A percentile compares a stretch with the other conserved stretches of the same genome.
Conservation (phyloP, 495 filamentous ascomycete species). For the Geoglossum glabrum region DNA sequence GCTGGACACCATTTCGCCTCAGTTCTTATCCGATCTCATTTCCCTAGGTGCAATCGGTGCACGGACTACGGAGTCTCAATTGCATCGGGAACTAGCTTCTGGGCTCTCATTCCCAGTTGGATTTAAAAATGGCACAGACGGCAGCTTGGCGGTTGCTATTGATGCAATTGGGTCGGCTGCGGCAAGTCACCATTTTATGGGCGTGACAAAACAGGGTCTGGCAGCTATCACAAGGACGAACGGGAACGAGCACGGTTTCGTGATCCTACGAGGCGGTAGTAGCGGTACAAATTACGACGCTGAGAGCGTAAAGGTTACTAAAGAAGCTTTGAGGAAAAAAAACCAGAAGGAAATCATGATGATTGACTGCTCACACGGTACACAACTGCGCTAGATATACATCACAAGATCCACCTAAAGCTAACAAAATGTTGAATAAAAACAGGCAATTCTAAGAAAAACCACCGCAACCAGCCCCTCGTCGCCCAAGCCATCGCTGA, state of each 20-base stretch:
- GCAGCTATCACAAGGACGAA: constrained; percentile 83
- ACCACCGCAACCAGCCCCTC: constrained; percentile 77
- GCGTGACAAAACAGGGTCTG: constrained; percentile 95
- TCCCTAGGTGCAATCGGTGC: constrained; percentile 92
- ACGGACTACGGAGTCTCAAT: constrained; percentile 88
- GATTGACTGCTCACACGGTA: constrained; percentile 93
- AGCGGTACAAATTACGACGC: constrained; percentile 91
- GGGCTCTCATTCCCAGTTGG: constrained; percentile 95
- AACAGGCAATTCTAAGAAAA: constrained; percentile 50
- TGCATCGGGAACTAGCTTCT: constrained; percentile 90
- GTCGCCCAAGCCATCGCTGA: constrained; percentile 67
- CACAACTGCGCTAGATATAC: constrained; percentile 7
- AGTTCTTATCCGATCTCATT: constrained; percentile 87
- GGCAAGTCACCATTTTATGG: constrained; percentile 90
- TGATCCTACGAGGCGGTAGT: constrained; percentile 79
- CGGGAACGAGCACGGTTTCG: constrained; percentile 92
- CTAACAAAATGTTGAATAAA: background rate
- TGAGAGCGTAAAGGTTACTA: constrained; percentile 55
- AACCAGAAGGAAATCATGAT: constrained; percentile 76
- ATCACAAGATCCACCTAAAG: background rate
- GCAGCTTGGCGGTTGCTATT: constrained; percentile 82
- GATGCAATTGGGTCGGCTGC: constrained; percentile 88
- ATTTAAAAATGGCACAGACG: constrained; percentile 98
- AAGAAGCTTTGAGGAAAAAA: constrained; percentile 68
- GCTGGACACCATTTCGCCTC: constrained; percentile 95